phyloP scores from a whole-genome alignment of 371 early-diverging fungal genomes.

The Gilbertella persicaria region DNA sequence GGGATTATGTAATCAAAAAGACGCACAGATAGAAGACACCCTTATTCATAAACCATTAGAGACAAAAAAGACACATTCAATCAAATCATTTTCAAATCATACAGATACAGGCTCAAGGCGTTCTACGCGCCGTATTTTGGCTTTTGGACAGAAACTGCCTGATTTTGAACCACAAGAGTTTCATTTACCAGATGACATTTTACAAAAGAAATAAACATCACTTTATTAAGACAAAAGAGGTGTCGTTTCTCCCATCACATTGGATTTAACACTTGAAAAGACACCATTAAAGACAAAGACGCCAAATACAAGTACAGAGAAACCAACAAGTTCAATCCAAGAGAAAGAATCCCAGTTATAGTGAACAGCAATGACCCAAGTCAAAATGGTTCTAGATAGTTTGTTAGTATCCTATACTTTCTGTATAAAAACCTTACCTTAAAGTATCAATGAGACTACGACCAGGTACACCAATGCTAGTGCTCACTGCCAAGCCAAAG shows the following conservation, averaged over 20 bases:
- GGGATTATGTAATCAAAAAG: conserved; percentile 37
- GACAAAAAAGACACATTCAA: conserved; percentile 14
- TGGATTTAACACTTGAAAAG: conserved; percentile 30
- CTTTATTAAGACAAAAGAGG: conserved; percentile 33
- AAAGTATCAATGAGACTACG: conserved; percentile 43
- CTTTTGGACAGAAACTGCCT: conserved; percentile 59
- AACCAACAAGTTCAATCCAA: conserved; percentile 40
- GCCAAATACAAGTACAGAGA: conserved; percentile 33
- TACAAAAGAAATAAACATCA: neutral
- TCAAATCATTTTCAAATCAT: conserved; percentile 24
- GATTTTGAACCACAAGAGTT: conserved; percentile 46
- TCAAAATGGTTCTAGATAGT: conserved; percentile 34
- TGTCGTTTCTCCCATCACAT: conserved; percentile 25
- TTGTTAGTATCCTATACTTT: neutral
- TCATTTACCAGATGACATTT: conserved; percentile 30
- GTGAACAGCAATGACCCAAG: conserved; percentile 45
- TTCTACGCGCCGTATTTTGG: conserved; percentile 35
- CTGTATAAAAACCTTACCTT: conserved; percentile 26
- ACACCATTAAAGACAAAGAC: conserved; percentile 49
- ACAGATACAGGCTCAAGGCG: conserved; percentile 29
- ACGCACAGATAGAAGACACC: conserved; percentile 1
- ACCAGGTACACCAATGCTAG: conserved; percentile 43
- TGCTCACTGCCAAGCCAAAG: conserved; percentile 45
- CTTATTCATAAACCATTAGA: conserved; percentile 21
- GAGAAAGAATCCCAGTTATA: conserved; percentile 47